phyloP scores from a whole-genome alignment of 192 early-diverging fungal genomes.

The Entomortierella lignicola region DNA sequence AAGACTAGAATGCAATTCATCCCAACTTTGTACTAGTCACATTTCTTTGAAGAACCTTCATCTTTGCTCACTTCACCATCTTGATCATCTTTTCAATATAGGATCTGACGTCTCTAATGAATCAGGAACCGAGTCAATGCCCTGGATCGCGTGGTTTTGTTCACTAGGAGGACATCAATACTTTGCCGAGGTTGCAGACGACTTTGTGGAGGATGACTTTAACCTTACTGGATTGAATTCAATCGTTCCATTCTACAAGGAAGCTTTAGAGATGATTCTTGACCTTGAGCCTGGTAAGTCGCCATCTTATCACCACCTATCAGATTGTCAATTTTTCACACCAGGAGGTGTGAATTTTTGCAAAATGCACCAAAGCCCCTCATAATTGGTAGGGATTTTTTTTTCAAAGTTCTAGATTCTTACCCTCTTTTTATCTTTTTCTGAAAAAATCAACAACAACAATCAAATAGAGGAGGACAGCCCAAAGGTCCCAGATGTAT shows the following conservation, averaged over 20 bases:
- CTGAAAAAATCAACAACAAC: too few relatives aligned
- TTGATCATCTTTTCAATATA: constrained; percentile 10
- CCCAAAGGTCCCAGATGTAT: constrained; percentile 75
- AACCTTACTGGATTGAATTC: constrained; percentile 93
- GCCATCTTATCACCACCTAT: background rate
- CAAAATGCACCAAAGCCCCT: too few relatives aligned
- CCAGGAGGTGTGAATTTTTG: too few relatives aligned
- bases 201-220: constrained; percentile 96
- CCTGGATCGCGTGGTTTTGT: constrained; percentile 86
- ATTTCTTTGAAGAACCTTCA: background rate
- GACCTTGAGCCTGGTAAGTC: constrained; percentile 78
- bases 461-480: constrained; percentile 64
- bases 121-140: constrained; percentile 62
- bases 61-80: background rate
- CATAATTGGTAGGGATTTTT: constrained; percentile 1
- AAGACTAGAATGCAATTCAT: background rate
- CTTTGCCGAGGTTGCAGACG: constrained; percentile 80
- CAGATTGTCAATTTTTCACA: too few relatives aligned
- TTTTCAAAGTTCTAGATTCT: background rate
- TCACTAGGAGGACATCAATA: constrained; percentile 80
- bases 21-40: background rate
- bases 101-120: constrained; percentile 62
- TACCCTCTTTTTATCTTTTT: too few relatives aligned
- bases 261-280: constrained; percentile 95
- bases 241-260: constrained; percentile 86